Percentiles rank a stretch among this genome's conserved stretches.
Conservation (phyloP, 1,139 yeast genomes). For the Scheffersomyces illinoinensis region DNA sequence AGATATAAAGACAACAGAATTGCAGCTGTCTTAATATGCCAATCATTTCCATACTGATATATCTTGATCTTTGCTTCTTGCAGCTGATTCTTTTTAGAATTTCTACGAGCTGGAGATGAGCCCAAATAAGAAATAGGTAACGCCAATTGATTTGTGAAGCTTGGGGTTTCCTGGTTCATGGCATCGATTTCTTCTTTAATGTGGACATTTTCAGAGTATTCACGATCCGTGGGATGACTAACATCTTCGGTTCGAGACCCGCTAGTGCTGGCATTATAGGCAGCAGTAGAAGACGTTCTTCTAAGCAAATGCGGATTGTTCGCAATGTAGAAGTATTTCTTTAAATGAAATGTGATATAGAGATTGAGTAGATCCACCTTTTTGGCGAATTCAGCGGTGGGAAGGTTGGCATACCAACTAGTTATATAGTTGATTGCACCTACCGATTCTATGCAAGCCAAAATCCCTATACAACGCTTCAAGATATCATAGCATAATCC, state of each 20-base stretch:
- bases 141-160: conserved; percentile 4
- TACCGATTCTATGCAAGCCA: conserved; percentile 51
- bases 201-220: conserved; percentile 16
- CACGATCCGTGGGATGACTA: conserved; percentile 7
- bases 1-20: conserved; percentile 56
- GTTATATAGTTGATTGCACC: conserved; percentile 46
- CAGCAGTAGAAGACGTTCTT: conserved; percentile 8
- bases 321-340: conserved; percentile 36
- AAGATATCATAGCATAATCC: conserved; percentile 61
- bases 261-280: not conserved
- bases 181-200: conserved; percentile 16
- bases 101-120: conserved; percentile 4
- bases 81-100: conserved; percentile 19
- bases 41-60: conserved; percentile 72
- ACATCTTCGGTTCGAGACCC: conserved; percentile 1
- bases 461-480: conserved; percentile 64
- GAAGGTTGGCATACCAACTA: conserved; percentile 57
- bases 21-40: conserved; percentile 76
- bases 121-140: not conserved
- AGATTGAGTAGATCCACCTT: conserved; percentile 61
- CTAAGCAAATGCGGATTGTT: conserved; percentile 31
- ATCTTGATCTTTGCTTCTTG: conserved; percentile 50
- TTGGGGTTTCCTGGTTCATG: not conserved
- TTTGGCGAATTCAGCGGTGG: conserved; percentile 36
- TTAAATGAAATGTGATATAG: conserved; percentile 64